phyloP scores from a whole-genome alignment of 2,329 filamentous ascomycete species.

The Aspergillus latus region DNA sequence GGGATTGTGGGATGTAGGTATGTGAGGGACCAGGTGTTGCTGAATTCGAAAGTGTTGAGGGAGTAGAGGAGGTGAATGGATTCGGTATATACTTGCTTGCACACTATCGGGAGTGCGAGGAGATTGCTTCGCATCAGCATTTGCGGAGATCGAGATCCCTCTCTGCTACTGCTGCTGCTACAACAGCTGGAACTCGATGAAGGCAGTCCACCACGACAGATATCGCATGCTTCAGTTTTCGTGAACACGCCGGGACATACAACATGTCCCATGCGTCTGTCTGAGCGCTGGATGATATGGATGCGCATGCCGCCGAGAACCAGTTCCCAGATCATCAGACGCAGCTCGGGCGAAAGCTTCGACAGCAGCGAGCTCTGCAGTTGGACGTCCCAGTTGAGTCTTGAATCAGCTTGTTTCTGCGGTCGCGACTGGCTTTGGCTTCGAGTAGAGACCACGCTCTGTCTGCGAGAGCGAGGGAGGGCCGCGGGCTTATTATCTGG shows the following conservation, averaged over 20 bases:
- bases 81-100: slow-evolving; percentile 41
- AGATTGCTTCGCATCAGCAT: slow-evolving; percentile 13
- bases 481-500: slow-evolving; percentile 32
- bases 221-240: slow-evolving; percentile 29
- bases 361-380: slow-evolving; percentile 30
- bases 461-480: slow-evolving; percentile 20
- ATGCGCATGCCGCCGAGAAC: slow-evolving; percentile 33
- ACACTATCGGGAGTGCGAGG: slow-evolving; percentile 33
- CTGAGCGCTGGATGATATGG: slow-evolving; percentile 37
- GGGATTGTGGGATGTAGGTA: slow-evolving; percentile 39
- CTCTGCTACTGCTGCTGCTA: slow-evolving; percentile 21
- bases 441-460: slow-evolving; percentile 12
- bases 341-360: slow-evolving; percentile 37
- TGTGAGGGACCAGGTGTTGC: slow-evolving; percentile 41
- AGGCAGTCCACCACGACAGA: slow-evolving; percentile 34
- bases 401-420: slow-evolving; percentile 15
- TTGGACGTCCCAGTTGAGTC: slow-evolving; percentile 22
- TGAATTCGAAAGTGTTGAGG: slow-evolving; percentile 39
- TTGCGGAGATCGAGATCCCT: slow-evolving; percentile 6
- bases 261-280: slow-evolving; percentile 34
- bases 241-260: slow-evolving; percentile 26
- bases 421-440: slow-evolving; percentile 14
- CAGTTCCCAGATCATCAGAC: slow-evolving; percentile 39
- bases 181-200: slow-evolving; percentile 12
- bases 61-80: slow-evolving; percentile 38